Percentiles rank a stretch among this genome's conserved stretches.
These are phyloP conservation scores for Lecanicillium sp. DNA, from an alignment of 2,329 filamentous ascomycete species.

Conservation along the genomic window DNA sequence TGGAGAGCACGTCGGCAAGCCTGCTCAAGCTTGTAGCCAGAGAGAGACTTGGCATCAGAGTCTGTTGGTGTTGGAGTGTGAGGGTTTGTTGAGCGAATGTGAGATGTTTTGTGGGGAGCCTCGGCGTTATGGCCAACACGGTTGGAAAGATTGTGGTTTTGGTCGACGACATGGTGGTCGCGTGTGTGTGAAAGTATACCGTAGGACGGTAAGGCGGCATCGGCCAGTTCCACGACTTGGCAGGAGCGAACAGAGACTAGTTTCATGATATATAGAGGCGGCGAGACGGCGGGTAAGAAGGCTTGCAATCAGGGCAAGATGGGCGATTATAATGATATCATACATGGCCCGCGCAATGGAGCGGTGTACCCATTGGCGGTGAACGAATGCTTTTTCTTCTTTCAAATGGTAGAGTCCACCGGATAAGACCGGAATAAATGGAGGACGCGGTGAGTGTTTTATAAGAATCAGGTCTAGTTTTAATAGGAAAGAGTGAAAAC, in stretches of 20 bases:
- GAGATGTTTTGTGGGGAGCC: neutral
- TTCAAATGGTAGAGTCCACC: too few species aligned
- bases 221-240: slow-evolving; percentile 3
- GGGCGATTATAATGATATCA: neutral
- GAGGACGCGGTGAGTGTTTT: too few species aligned
- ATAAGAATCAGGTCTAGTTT: too few species aligned
- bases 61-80: neutral
- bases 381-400: too few species aligned
- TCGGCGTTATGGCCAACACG: neutral
- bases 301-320: slow-evolving; percentile 9
- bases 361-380: too few species aligned
- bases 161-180: neutral
- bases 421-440: too few species aligned
- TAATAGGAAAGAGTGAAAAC: too few species aligned
- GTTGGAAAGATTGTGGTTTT: neutral
- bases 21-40: neutral
- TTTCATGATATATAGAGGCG: neutral
- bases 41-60: neutral
- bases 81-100: neutral
- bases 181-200: neutral
- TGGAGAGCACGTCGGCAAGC: neutral
- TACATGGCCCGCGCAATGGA: slow-evolving; percentile 9
- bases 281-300: neutral
- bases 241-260: neutral
- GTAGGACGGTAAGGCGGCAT: neutral